Evolutionary conservation across 805 yeast species (phyloP).

Genomic region (Pichia pseudocactophila): DNA sequence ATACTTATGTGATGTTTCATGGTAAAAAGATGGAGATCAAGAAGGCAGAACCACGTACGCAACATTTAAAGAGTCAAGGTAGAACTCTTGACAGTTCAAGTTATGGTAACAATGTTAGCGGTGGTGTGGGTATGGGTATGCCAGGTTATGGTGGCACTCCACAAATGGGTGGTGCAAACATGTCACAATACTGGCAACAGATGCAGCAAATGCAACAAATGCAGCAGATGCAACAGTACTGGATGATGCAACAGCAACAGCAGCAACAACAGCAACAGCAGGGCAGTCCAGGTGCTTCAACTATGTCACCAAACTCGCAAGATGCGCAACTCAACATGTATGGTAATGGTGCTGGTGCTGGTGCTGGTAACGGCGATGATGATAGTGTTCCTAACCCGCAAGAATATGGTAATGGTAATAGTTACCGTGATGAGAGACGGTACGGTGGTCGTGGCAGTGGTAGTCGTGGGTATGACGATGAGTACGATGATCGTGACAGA

Average conservation of each 20-base stretch:
- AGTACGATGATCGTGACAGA: background rate
- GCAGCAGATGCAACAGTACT: conserved; percentile 27
- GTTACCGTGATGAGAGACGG: background rate
- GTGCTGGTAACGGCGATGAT: conserved; percentile 16
- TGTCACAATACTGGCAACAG: conserved; percentile 51
- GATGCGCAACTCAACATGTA: conserved; percentile 11
- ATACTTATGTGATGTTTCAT: conserved; percentile 72
- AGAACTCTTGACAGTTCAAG: conserved; percentile 1
- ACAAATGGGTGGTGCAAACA: conserved; percentile 28
- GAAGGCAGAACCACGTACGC: conserved; percentile 76
- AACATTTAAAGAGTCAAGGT: conserved; percentile 30
- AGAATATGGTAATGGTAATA: conserved; percentile 15
- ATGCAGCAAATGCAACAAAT: conserved; percentile 53
- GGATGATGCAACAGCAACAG: conserved; percentile 19
- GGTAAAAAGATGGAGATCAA: conserved; percentile 82
- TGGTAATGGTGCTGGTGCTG: conserved; percentile 6
- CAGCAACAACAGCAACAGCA: conserved; percentile 5
- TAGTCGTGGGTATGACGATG: background rate
- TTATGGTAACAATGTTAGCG: background rate
- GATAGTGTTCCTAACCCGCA: conserved; percentile 31
- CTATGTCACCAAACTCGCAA: conserved; percentile 10
- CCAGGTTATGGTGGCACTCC: conserved; percentile 21
- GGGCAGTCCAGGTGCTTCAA: conserved; percentile 2
- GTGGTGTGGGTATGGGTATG: conserved; percentile 16
- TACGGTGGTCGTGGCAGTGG: background rate